phyloP scores from a whole-genome alignment of 139 green algal genomes.

The Chlorella sp. region DNA sequence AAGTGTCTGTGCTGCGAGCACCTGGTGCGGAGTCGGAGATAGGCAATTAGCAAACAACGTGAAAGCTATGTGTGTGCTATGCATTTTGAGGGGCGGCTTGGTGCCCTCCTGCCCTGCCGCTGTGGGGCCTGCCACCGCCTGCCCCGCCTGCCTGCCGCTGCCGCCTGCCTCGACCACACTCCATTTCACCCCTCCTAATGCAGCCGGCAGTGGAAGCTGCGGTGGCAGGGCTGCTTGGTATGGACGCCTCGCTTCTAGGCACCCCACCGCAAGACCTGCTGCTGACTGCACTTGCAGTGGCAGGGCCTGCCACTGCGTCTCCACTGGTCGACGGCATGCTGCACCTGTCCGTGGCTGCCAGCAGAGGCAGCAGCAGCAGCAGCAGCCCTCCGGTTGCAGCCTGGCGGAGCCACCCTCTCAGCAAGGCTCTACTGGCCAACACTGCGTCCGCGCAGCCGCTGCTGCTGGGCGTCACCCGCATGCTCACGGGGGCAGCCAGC shows the following conservation, averaged over 20 bases:
- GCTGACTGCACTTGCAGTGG: constrained; percentile 16
- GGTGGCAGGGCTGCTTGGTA: background rate
- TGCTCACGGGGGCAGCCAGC: background rate
- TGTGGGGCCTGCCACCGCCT: too few species aligned
- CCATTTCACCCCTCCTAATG: background rate
- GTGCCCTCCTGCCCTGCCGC: background rate
- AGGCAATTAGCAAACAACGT: too few species aligned
- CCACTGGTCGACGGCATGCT: constrained; percentile 7
- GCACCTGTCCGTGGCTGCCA: background rate
- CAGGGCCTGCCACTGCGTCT: background rate
- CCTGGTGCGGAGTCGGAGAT: background rate
- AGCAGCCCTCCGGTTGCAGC: background rate
- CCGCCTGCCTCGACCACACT: background rate
- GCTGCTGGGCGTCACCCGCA: background rate
- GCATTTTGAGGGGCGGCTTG: background rate
- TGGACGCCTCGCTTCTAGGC: background rate
- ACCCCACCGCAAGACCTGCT: background rate
- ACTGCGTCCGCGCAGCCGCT: background rate
- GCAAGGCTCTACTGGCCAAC: constrained; percentile 21
- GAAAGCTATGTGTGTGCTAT: background rate
- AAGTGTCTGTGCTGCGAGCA: background rate
- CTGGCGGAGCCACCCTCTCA: constrained; percentile 23
- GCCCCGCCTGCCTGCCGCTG: too few species aligned
- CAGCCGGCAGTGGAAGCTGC: background rate
- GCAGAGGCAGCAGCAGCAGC: background rate